phyloP scores from a whole-genome alignment of 1,284 basidiomycete species.

The Xerocomus amazonicus region DNA sequence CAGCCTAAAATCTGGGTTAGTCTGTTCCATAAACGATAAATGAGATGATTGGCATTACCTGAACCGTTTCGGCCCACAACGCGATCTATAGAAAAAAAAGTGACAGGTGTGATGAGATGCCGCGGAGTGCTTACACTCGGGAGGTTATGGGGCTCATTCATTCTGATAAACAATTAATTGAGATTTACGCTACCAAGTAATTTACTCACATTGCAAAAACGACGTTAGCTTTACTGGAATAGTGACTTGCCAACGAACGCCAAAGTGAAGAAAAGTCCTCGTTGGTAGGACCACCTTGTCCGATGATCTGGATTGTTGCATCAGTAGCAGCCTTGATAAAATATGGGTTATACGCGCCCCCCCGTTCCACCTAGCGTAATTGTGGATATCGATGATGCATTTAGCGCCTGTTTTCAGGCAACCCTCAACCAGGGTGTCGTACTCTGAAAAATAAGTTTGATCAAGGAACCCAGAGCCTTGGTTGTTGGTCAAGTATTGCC shows the following conservation, averaged over 20 bases:
- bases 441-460: not conserved
- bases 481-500: slow-evolving; percentile 45
- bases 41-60: not conserved
- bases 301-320: slow-evolving; percentile 42
- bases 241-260: slow-evolving; percentile 19
- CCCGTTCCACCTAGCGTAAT: slow-evolving; percentile 53
- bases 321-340: not conserved
- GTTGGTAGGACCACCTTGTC: slow-evolving; percentile 58
- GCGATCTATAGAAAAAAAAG: not conserved
- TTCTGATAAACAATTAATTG: not conserved
- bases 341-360: slow-evolving; percentile 28
- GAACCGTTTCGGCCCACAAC: not conserved
- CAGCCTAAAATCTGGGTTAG: slow-evolving; percentile 33
- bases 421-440: slow-evolving; percentile 17
- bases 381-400: slow-evolving; percentile 58
- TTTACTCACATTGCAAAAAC: not conserved
- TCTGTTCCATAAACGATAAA: not conserved
- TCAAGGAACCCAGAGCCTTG: slow-evolving; percentile 1
- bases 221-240: not conserved
- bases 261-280: slow-evolving; percentile 53
- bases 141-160: not conserved
- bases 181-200: not conserved
- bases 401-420: slow-evolving; percentile 40
- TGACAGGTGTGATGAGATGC: not conserved
- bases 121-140: not conserved